Evolutionary conservation across 2,329 filamentous ascomycete species (phyloP).

Genomic region (Claviceps digitariae): DNA sequence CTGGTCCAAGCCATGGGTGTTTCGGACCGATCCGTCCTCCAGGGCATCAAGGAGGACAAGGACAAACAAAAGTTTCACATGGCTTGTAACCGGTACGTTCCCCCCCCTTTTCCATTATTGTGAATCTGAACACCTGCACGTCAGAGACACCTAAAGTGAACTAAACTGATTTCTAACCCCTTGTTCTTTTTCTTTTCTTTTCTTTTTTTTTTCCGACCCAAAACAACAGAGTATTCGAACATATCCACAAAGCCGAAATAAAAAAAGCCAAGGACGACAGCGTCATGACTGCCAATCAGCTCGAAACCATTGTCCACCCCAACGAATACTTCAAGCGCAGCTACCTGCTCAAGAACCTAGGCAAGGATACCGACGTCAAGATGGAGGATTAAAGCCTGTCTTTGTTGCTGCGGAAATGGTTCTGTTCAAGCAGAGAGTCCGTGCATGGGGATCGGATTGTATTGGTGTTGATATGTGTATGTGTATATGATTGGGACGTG

Average conservation of each 20-base stretch:
- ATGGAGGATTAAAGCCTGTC: constrained; percentile 37
- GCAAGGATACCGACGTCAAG: constrained; percentile 39
- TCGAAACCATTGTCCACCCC: constrained; percentile 93
- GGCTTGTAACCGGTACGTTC: constrained; percentile 76
- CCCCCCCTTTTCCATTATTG: too few relatives aligned
- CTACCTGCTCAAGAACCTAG: constrained; percentile 73
- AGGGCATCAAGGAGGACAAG: constrained; percentile 78
- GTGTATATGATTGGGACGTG: too few relatives aligned
- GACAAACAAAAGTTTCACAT: constrained; percentile 83
- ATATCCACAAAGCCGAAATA: constrained; percentile 66
- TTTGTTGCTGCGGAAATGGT: background rate
- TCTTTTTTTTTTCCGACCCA: background rate
- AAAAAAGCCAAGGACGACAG: constrained; percentile 64
- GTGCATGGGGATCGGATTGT: too few relatives aligned
- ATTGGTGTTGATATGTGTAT: background rate
- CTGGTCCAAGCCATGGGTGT: constrained; percentile 71
- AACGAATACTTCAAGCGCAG: constrained; percentile 98
- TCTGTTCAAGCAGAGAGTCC: background rate
- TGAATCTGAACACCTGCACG: too few relatives aligned
- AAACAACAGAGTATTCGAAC: constrained; percentile 62
- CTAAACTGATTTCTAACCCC: too few relatives aligned
- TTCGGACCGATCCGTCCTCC: constrained; percentile 60
- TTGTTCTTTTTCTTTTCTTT: background rate
- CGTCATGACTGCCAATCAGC: constrained; percentile 56
- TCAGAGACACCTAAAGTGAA: background rate